Base-by-base conservation (phyloP, 208 protist genomes). In the Leishmania tarentolae region DNA sequence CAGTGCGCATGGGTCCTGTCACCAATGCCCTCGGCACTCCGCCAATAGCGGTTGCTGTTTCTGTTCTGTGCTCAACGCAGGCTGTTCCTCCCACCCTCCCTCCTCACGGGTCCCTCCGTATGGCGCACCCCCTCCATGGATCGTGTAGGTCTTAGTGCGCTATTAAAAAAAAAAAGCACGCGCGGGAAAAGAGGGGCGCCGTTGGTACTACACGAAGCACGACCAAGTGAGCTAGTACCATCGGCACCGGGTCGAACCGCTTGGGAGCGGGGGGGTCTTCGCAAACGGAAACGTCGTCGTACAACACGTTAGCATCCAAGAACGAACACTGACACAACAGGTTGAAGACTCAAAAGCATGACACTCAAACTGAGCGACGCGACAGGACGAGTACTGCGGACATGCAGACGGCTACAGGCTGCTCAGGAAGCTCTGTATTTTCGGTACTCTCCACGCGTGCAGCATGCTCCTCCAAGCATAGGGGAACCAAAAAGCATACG, bases 301-400 rank as follows among this genome's bases (percentile, higher is more conserved):
- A 31, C 50, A 19, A 59, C 71, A 61, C 42, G 71, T 40, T 76
- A 76, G 47, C 71, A 61, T 31, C 71, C 50, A 76, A 21, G 50
- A 46, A 76, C 50, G 19, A 21, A 19, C 47, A 76, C 50, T 21
- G 21, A 28, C n/a, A 76, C 47, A 5, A 56, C 21, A 76, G 40
- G 31, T n/a, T 40, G 31, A 31, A 57, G 19, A 31, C 42, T 15
- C 24, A 73, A 52, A 73, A 28, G 37, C 44, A 73, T 28, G 24
- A 44, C 2, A 35, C 28, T 35, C 19, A 31, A 47, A 53, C 21
- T 35, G 28, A 35, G 42, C 7, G 28, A 17, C 68, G 13, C 28
- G 28, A 73, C 19, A 73, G 3, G 44, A 11, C 68, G 44, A 31
- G n/a, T 3, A 47, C 21, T 11, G 40, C 40, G 35, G 9, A 35